These are phyloP conservation scores for Actinomucor elegans DNA, from an alignment of 371 early-diverging fungal genomes.

Conservation along the genomic window DNA sequence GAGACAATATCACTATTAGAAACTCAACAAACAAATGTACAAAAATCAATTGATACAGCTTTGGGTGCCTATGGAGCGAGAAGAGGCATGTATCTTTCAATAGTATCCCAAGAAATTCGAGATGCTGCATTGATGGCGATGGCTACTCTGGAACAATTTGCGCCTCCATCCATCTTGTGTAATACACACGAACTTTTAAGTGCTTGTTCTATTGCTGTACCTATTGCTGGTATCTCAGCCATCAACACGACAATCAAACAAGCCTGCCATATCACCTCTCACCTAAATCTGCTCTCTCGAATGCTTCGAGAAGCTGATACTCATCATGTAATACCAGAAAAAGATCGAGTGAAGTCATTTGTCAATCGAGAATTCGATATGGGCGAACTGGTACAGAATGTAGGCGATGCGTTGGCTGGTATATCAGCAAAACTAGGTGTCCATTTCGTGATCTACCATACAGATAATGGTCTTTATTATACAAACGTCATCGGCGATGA, in stretches of 20 bases:
- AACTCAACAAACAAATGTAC: background rate
- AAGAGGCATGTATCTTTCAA: slow-evolving; percentile 25
- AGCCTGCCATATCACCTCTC: slow-evolving; percentile 38
- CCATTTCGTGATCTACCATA: slow-evolving; percentile 62
- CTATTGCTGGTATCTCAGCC: slow-evolving; percentile 50
- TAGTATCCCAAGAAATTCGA: slow-evolving; percentile 51
- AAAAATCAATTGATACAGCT: slow-evolving; percentile 20
- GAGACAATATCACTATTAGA: background rate
- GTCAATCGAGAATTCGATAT: slow-evolving; percentile 52
- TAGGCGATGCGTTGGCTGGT: slow-evolving; percentile 66
- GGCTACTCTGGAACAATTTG: slow-evolving; percentile 54
- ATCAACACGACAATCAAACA: slow-evolving; percentile 45
- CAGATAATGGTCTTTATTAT: slow-evolving; percentile 55
- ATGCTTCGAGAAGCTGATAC: slow-evolving; percentile 13
- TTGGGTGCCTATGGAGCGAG: slow-evolving; percentile 24
- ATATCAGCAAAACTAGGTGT: slow-evolving; percentile 58
- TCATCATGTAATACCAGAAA: background rate
- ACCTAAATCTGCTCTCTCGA: slow-evolving; percentile 23
- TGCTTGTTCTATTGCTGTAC: slow-evolving; percentile 56
- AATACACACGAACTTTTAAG: slow-evolving; percentile 49
- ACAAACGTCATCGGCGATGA: slow-evolving; percentile 60
- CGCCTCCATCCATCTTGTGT: slow-evolving; percentile 39
- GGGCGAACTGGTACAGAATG: slow-evolving; percentile 60
- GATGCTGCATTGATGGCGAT: slow-evolving; percentile 54
- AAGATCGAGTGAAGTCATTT: slow-evolving; percentile 11